Conservation (phyloP, 306 rosid species). For the Quercus dentata region DNA sequence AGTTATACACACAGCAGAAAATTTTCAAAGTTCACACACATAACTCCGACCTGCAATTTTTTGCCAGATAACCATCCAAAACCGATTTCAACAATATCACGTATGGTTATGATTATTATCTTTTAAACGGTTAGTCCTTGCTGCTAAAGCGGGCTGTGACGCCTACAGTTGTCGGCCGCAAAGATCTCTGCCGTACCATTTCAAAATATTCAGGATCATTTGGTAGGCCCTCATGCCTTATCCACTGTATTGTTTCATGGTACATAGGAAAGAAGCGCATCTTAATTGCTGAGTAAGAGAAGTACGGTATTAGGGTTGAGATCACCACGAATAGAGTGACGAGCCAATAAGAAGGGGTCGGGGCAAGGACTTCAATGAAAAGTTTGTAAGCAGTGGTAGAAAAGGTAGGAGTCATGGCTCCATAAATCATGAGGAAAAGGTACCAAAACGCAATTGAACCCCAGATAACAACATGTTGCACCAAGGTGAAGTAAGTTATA, state of each 20-base stretch:
- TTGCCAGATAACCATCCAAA: constrained; percentile 9
- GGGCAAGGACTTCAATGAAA: constrained; percentile 76
- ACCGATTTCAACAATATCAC: constrained; percentile 19
- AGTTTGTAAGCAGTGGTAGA: constrained; percentile 70
- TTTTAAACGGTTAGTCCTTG: constrained; percentile 37
- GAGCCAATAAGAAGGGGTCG: constrained; percentile 70
- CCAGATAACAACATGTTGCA: constrained; percentile 90
- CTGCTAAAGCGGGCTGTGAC: constrained; percentile 78
- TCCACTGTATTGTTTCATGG: constrained; percentile 77
- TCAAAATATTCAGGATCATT: constrained; percentile 57
- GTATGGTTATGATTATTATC: constrained; percentile 22
- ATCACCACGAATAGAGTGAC: constrained; percentile 58
- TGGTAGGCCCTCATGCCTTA: constrained; percentile 55
- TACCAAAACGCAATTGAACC: constrained; percentile 82
- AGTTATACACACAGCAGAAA: not conserved
- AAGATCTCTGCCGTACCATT: constrained; percentile 50
- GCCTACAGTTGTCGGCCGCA: constrained; percentile 55
- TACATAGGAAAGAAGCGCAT: constrained; percentile 86
- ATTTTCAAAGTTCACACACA: constrained; percentile 1
- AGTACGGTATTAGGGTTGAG: constrained; percentile 73
- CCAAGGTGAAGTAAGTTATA: constrained; percentile 85
- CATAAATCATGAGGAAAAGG: constrained; percentile 66
- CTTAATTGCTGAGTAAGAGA: constrained; percentile 63
- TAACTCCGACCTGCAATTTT: constrained; percentile 18
- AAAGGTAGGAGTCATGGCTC: constrained; percentile 46